phyloP scores from a whole-genome alignment of 345 rosid genomes.

The Aquilaria yunnanensis region DNA sequence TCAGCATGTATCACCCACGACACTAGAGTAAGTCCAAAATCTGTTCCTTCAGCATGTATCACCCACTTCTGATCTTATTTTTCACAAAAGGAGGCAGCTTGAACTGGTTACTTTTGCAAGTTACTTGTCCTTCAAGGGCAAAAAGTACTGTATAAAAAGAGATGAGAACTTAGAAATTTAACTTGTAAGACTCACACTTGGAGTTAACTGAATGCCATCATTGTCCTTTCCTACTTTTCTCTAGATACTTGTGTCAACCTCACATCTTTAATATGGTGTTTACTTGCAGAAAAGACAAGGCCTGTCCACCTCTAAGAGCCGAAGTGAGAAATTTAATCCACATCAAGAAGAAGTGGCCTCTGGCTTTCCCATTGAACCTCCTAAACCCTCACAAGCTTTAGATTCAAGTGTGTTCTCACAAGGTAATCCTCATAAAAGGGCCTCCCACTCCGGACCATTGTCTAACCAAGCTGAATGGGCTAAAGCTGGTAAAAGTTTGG shows the following conservation, averaged over 20 bases:
- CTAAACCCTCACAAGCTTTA: conserved; percentile 71
- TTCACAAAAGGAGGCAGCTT: too few relatives aligned
- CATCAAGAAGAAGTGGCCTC: conserved; percentile 97
- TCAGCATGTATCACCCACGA: too few relatives aligned
- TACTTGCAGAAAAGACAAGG: conserved; percentile 72
- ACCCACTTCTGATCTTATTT: too few relatives aligned
- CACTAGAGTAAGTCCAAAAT: too few relatives aligned
- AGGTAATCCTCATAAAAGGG: conserved; percentile 69
- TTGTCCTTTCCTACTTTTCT: too few relatives aligned
- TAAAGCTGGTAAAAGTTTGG: conserved; percentile 54
- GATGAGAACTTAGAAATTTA: too few relatives aligned
- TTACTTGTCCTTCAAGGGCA: too few relatives aligned
- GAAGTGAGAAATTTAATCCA: conserved; percentile 97
- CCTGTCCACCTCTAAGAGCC: conserved; percentile 70
- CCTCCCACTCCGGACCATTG: conserved; percentile 91
- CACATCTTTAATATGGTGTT: conserved; percentile 1
- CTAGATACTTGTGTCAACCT: not conserved
- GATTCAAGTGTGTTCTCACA: conserved; percentile 57
- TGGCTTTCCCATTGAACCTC: conserved; percentile 97
- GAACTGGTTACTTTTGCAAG: too few relatives aligned
- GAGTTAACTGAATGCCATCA: too few relatives aligned
- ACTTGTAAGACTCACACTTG: too few relatives aligned
- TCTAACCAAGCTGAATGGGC: conserved; percentile 75
- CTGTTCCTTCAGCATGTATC: too few relatives aligned
- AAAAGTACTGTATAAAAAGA: too few relatives aligned